Percentiles rank a stretch among this genome's conserved stretches.
Evolutionary conservation across 2,329 filamentous ascomycete species (phyloP).

Genomic region (Paracorniculantispora psalliotae): DNA sequence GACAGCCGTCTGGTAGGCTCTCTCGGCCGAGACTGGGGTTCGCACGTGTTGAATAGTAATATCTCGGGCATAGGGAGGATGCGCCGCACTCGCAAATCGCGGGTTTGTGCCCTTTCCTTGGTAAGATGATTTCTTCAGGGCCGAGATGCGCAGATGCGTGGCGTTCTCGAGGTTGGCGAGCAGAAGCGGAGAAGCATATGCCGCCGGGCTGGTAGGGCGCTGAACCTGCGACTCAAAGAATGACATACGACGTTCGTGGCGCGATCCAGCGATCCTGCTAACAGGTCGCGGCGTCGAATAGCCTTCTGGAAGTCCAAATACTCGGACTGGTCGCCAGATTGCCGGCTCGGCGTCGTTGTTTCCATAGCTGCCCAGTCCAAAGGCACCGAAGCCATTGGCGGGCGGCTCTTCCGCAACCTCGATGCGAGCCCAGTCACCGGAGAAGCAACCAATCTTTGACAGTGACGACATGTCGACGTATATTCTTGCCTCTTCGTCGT

Average conservation of each 20-base stretch:
- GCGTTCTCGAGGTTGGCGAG: slow-evolving; percentile 80
- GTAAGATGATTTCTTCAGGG: slow-evolving; percentile 52
- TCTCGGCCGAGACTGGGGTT: slow-evolving; percentile 82
- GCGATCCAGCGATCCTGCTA: slow-evolving; percentile 54
- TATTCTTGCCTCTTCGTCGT: slow-evolving; percentile 84
- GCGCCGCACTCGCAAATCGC: slow-evolving; percentile 51
- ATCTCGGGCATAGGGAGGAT: slow-evolving; percentile 60
- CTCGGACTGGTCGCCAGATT: slow-evolving; percentile 76
- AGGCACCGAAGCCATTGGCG: slow-evolving; percentile 59
- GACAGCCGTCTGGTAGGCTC: slow-evolving; percentile 77
- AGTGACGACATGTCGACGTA: slow-evolving; percentile 86
- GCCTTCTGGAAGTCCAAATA: slow-evolving; percentile 82
- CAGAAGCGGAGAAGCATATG: slow-evolving; percentile 79
- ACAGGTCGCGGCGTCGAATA: slow-evolving; percentile 54
- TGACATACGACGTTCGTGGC: slow-evolving; percentile 48
- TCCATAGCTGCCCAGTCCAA: slow-evolving; percentile 61
- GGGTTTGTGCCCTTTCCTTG: slow-evolving; percentile 48
- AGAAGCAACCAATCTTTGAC: slow-evolving; percentile 90
- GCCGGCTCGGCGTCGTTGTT: slow-evolving; percentile 50
- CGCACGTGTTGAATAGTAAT: slow-evolving; percentile 85
- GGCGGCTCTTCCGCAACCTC: slow-evolving; percentile 73
- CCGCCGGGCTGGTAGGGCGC: slow-evolving; percentile 52
- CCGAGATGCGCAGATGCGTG: slow-evolving; percentile 72
- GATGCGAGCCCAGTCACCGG: slow-evolving; percentile 90
- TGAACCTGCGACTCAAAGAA: slow-evolving; percentile 67